Base-by-base conservation (phyloP, 2,329 filamentous ascomycete genomes). In the Verticillium dahliae region DNA sequence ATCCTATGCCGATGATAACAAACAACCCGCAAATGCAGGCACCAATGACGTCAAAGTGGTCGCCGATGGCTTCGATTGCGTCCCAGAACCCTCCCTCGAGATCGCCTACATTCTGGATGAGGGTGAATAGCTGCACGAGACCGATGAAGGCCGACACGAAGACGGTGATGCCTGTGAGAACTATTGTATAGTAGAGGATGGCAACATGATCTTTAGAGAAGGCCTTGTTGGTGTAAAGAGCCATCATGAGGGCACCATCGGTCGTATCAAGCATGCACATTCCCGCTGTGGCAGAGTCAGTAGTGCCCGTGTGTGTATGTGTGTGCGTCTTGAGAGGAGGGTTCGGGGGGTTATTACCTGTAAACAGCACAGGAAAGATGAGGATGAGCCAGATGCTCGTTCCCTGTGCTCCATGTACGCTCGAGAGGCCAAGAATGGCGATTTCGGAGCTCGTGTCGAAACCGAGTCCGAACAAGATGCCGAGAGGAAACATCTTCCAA, bases 391-490 rank as follows among this genome's bases (percentile, higher is more conserved):
- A 99, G 63, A 98, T 89, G 37, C 88, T 91, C 0, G 92, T 97
- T 1, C 94, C 94, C 63, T 90, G 83, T 0, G 92, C 87, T 0
- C 90, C 93, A 69, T 97, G 90, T 1, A 99, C 87, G 35, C 90
- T 92, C 0, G 91, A 90, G 65, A 98, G 96, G 0, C 94, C 95
- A 0, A 99, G 76, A 7, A 99, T 82, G 0, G 95, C 94, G 69
- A 98, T 91, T 73, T 99, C 94, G 7, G 91, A 96, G 50, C 90
- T 96, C 0, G 95, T 98, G 72, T 98, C 95, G 72, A 99, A 98
- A 0, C 94, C 95, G 0, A 98, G 80, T 0, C 94, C 95, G 69
- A 94, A 98, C 4, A 98, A 78, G 0, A 98, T 82, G 0, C 94
- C 94, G 0, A 97, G 78, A 0, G 92, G 92, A 67, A 96, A 95